A percentile compares a stretch with the other conserved stretches of the same genome.
Evolutionary conservation across 768 basidiomycete species (phyloP).

Genomic region (Kwoniella heveanensis): DNA sequence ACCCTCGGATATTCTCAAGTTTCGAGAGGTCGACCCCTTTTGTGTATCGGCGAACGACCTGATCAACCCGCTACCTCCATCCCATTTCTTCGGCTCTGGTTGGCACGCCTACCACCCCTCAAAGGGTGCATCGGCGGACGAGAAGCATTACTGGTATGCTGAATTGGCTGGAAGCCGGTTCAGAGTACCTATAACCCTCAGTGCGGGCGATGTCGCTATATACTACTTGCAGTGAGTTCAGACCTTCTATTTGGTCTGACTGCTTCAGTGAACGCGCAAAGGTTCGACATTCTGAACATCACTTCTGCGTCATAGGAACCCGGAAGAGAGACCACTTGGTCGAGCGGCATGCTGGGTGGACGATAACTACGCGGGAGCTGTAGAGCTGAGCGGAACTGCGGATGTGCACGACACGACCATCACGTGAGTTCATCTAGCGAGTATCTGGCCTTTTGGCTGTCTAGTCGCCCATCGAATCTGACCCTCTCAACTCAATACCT

Average conservation of each 20-base stretch:
- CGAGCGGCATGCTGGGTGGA: constrained; percentile 51
- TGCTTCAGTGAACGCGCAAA: too few species aligned
- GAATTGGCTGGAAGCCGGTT: constrained; percentile 76
- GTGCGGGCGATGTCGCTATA: constrained; percentile 86
- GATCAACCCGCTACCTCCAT: constrained; percentile 91
- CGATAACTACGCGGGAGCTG: constrained; percentile 72
- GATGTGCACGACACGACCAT: constrained; percentile 66
- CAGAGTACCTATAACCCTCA: constrained; percentile 76
- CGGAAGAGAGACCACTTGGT: constrained; percentile 41
- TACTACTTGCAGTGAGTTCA: constrained; percentile 69
- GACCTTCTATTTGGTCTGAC: too few species aligned
- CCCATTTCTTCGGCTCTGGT: constrained; percentile 88
- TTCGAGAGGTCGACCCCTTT: constrained; percentile 83
- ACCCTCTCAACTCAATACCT: not conserved
- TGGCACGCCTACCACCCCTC: constrained; percentile 79
- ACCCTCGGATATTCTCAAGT: constrained; percentile 60
- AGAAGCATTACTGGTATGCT: constrained; percentile 87
- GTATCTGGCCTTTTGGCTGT: not conserved
- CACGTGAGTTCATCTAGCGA: constrained; percentile 61
- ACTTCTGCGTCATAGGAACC: constrained; percentile 24
- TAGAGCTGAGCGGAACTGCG: constrained; percentile 74
- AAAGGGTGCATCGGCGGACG: constrained; percentile 59
- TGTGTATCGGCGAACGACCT: constrained; percentile 95
- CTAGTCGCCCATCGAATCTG: not conserved
- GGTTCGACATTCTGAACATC: too few species aligned